Evolutionary conservation across 768 basidiomycete species (phyloP).

Genomic region (Hericium alpestre): DNA sequence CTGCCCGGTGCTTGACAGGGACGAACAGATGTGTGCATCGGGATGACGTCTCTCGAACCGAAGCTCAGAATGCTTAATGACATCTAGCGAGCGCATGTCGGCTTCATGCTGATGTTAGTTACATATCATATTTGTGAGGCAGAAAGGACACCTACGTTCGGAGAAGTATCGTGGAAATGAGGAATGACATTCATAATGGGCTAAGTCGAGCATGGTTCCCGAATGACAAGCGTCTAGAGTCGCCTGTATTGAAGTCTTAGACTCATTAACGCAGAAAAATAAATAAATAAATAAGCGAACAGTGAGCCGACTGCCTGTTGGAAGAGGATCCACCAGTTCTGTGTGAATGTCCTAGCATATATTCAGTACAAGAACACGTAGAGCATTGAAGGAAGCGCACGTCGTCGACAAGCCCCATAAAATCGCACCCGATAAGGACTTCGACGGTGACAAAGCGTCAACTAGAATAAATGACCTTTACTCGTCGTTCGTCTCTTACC

Average conservation of each 20-base stretch:
- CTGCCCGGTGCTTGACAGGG: background rate
- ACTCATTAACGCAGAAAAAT: background rate
- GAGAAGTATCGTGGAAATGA: background rate
- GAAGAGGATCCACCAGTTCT: conserved; percentile 11
- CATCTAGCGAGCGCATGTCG: background rate
- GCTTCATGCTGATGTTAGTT: background rate
- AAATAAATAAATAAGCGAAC: background rate
- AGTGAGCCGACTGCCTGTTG: conserved; percentile 7
- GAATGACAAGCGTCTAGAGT: conserved; percentile 16
- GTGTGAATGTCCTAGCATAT: conserved; percentile 3
- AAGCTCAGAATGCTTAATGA: background rate
- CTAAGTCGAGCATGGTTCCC: conserved; percentile 12
- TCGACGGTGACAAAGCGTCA: background rate
- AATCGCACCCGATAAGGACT: conserved; percentile 6
- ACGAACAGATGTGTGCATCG: background rate
- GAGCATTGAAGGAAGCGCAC: conserved; percentile 1
- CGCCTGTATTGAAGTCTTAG: conserved; percentile 5
- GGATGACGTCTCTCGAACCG: background rate
- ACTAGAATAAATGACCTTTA: background rate
- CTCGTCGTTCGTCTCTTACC: too few relatives aligned
- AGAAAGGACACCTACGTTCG: background rate
- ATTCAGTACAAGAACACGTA: background rate
- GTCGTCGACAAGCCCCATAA: conserved; percentile 6
- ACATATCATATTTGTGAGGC: background rate
- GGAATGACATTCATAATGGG: conserved; percentile 10